phyloP scores from a whole-genome alignment of 2,329 filamentous ascomycete species.

The Cercospora canescens region DNA sequence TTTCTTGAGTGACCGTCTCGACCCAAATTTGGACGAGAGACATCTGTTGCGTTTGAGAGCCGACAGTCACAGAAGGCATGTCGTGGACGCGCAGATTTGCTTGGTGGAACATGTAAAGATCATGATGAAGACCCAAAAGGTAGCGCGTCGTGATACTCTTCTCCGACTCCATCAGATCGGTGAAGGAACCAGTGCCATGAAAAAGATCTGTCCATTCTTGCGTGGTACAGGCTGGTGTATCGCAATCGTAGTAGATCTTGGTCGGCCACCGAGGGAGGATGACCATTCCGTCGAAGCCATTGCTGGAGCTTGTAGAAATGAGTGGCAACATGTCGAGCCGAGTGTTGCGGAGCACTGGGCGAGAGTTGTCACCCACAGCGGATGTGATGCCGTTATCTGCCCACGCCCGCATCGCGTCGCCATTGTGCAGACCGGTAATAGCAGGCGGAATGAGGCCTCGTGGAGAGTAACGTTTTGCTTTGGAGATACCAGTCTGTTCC shows the following conservation, averaged over 20 bases:
- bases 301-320: slow-evolving; percentile 2
- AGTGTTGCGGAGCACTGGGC: slow-evolving; percentile 4
- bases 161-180: slow-evolving; percentile 6
- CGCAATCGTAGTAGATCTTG: slow-evolving; percentile 15
- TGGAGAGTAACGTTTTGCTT: not conserved
- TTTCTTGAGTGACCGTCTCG: slow-evolving; percentile 11
- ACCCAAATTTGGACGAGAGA: slow-evolving; percentile 13
- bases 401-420: slow-evolving; percentile 12
- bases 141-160: slow-evolving; percentile 9
- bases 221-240: slow-evolving; percentile 7
- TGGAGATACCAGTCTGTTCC: not conserved
- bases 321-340: slow-evolving; percentile 1
- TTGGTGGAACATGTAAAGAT: slow-evolving; percentile 15
- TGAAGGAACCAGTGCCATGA: slow-evolving; percentile 3
- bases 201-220: slow-evolving; percentile 14
- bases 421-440: slow-evolving; percentile 13
- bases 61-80: slow-evolving; percentile 2
- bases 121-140: slow-evolving; percentile 3
- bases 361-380: slow-evolving; percentile 9
- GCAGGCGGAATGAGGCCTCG: slow-evolving; percentile 9
- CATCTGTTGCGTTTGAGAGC: not conserved
- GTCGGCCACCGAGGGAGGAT: slow-evolving; percentile 13
- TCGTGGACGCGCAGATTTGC: slow-evolving; percentile 13
- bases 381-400: not conserved
- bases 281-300: slow-evolving; percentile 13